Evolutionary conservation across 108 stramenopile genomes (phyloP), one percentile per base, ranked within the genome.

Genomic region (Bacterosira constricta): DNA sequence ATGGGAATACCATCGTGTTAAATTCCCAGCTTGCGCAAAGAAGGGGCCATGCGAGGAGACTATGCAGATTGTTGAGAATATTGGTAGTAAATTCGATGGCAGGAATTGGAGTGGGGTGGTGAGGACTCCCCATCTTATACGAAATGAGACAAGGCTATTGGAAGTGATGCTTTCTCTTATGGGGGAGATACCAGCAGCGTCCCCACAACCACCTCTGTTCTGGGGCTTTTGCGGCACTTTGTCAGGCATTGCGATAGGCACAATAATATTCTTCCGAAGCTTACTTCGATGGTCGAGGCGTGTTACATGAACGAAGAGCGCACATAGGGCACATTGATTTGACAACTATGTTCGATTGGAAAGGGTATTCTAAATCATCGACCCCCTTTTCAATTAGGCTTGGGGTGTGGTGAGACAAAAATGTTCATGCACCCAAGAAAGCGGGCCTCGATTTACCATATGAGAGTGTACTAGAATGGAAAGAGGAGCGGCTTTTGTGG

Each of bases 1-100:
- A 15, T 77, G 76, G 76, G 32, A 66, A 34, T 75, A 68, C 30
- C 66, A 67, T 67, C 0, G 66, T 23, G 66, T 46, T 42, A 50
- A 45, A 29, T 6, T 63, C 21, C 62, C 62, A 13, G 4, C 23
- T 47, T 63, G 62, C 12, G 44, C 18, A 17, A 29, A 12, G 3
- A 25, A 46, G 9, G 66, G 56, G 36, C 66, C 66, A 11, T 67
- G 66, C 52, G 20, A 67, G 12, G 30, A 29, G 21, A 67, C 66
- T 13, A 67, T 67, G 66, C 11, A 29, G 18, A 26, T 67, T 1
- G 29, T 12, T 13, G 53, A 41, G 20, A 35, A 46, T 46, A 23
- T 55, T 0, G 54, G 37, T 26, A 15, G 18, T 13, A 39, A 32
- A 1, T 55, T 34, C 23, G 54, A 56, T 31, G 26, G 12, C 18